Base-by-base conservation (phyloP, 2,329 filamentous ascomycete genomes). In the Neonectria hederae region DNA sequence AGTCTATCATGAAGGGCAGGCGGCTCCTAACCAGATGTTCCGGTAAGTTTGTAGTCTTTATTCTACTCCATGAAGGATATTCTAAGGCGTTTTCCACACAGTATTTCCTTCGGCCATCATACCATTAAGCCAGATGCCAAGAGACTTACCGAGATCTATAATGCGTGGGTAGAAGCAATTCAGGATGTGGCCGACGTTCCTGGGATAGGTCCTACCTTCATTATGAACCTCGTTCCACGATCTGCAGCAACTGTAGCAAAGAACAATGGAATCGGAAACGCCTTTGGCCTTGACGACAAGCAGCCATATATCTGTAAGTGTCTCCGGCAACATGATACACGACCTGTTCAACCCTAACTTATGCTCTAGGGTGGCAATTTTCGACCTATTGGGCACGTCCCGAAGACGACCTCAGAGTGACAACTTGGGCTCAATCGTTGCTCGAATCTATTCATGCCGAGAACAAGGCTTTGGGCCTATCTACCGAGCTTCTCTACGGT, bases 361-460 rank as follows among this genome's bases (percentile, higher is more conserved):
- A 71, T 17, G 9, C 80, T 54, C 13, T 32, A 81, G 79, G 74
- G 42, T 81, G 76, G 77, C 79, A 81, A 70, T 65, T 80, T 21
- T 74, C 75, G 19, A 81, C 78, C 0, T 75, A 73, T 0, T 82
- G 79, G 79, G 74, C 61, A 13, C 67, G 75, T 10, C 74, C 71
- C 0, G 67, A 74, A 7, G 78, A 81, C 56, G 79, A 80, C 49
- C 62, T 78, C 5, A 74, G 78, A 0, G 69, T 82, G 21, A 72
- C 75, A 2, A 67, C 70, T 17, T 82, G 78, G 76, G 64, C 74
- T 0, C 74, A 69, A 10, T 62, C 68, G 21, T 54, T 78, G 4
- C 58, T 73, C 1, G 76, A 76, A 14, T 65, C 71, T 17, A 67
- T 76, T 8, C 77, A 82, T 56, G 48, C 55, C 3, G 56, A 73